Percentiles rank a stretch among this genome's conserved stretches.
Evolutionary conservation across 805 yeast species (phyloP).

Genomic region (Wickerhamomyces ciferrii): DNA sequence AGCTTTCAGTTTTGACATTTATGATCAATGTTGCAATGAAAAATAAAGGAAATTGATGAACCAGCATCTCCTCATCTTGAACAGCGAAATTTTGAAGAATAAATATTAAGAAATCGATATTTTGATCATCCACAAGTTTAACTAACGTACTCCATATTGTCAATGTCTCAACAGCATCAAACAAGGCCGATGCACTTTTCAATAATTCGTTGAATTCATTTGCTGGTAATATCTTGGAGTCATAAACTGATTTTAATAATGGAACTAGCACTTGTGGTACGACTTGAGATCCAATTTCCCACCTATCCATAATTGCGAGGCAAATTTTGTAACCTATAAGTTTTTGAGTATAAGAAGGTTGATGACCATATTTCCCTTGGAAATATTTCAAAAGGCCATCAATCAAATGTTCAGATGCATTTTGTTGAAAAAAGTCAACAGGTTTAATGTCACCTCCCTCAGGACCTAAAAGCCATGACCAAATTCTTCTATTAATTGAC

Average conservation of each 20-base stretch:
- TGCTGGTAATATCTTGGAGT: constrained; percentile 18
- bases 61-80: constrained; percentile 81
- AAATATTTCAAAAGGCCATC: constrained; percentile 50
- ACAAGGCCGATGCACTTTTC: constrained; percentile 59
- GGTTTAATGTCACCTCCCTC: constrained; percentile 27
- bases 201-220: constrained; percentile 39
- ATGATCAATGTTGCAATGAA: constrained; percentile 41
- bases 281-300: constrained; percentile 84
- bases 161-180: constrained; percentile 81
- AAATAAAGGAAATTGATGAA: constrained; percentile 70
- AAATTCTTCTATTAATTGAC: constrained; percentile 89
- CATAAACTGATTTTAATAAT: constrained; percentile 44
- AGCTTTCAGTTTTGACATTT: constrained; percentile 14
- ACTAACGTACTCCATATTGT: constrained; percentile 70
- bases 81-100: constrained; percentile 63
- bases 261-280: constrained; percentile 71
- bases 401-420: constrained; percentile 47
- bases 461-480: constrained; percentile 93
- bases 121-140: constrained; percentile 31
- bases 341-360: constrained; percentile 24
- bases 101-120: constrained; percentile 49
- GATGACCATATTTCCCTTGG: constrained; percentile 21
- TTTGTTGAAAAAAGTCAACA: constrained; percentile 46
- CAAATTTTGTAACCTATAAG: constrained; percentile 59
- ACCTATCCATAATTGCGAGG: constrained; percentile 77